These are phyloP conservation scores for Tulasnella sp. DNA, from an alignment of 768 basidiomycete genomes.

Conservation along the genomic window DNA sequence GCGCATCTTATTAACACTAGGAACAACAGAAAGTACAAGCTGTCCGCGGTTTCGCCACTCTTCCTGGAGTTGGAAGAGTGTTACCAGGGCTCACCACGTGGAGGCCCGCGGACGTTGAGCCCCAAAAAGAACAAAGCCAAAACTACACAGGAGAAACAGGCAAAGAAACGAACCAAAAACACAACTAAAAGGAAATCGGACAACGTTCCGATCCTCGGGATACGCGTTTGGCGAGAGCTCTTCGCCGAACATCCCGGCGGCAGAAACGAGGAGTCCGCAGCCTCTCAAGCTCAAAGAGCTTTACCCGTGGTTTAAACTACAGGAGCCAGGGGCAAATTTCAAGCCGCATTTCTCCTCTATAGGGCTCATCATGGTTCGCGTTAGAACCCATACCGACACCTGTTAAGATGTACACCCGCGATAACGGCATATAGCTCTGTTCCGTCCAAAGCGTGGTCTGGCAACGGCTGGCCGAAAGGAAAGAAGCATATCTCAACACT, in stretches of 20 bases:
- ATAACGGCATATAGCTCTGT: not conserved
- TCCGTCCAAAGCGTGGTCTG: not conserved
- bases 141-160: not conserved
- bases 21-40: not conserved
- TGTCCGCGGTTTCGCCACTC: no score
- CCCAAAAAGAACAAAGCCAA: no score
- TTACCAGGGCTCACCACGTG: no score
- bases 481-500: no score
- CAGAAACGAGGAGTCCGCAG: not conserved
- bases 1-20: no score
- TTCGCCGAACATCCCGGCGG: not conserved
- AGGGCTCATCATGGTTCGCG: not conserved
- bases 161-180: not conserved
- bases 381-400: not conserved
- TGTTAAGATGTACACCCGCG: not conserved
- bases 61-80: no score
- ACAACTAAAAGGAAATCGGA: not conserved
- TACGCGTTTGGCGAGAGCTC: not conserved
- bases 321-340: not conserved
- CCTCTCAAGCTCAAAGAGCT: constrained; percentile 6
- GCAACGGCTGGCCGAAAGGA: not conserved
- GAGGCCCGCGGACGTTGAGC: no score
- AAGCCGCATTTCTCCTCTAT: not conserved
- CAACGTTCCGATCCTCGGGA: not conserved
- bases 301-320: not conserved